Evolutionary conservation across 495 filamentous ascomycete genomes (phyloP).

Genomic region (Parathielavia appendiculata): DNA sequence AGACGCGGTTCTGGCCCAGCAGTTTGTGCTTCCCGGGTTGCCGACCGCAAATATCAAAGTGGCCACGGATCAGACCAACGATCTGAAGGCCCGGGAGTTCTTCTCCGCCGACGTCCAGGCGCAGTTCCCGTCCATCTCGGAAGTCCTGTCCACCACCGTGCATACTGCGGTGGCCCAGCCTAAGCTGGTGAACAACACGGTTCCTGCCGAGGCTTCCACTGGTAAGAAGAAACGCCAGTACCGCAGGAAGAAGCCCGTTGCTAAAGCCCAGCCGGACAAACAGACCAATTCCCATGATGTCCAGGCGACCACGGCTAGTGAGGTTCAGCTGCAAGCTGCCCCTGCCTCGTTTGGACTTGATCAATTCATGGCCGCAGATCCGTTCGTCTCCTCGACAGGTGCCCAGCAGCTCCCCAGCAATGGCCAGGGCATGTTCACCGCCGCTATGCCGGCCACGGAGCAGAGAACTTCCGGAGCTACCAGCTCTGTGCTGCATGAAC

Average conservation of each 20-base stretch:
- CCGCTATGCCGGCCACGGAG: background rate
- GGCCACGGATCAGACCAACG: background rate
- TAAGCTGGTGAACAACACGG: background rate
- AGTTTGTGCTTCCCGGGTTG: too few relatives aligned
- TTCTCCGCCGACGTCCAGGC: conserved; percentile 9
- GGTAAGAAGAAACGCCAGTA: background rate
- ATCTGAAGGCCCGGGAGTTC: background rate
- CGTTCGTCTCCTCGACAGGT: background rate
- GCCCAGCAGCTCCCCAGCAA: background rate
- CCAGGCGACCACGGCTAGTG: background rate
- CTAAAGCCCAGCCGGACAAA: background rate
- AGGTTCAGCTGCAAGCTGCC: background rate
- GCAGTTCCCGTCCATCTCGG: conserved; percentile 6
- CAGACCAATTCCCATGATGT: too few relatives aligned
- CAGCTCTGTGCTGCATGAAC: background rate
- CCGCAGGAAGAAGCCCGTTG: conserved; percentile 1
- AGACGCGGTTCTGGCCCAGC: background rate
- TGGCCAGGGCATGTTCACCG: background rate
- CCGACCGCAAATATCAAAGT: background rate
- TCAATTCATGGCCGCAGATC: conserved; percentile 6
- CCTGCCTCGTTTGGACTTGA: conserved; percentile 1
- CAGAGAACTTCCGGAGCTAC: background rate
- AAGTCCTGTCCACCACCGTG: background rate
- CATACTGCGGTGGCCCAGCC: background rate
- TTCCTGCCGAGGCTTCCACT: background rate